These are phyloP conservation scores for Mucor piriformis DNA, from an alignment of 371 early-diverging fungal species.

Conservation along the genomic window DNA sequence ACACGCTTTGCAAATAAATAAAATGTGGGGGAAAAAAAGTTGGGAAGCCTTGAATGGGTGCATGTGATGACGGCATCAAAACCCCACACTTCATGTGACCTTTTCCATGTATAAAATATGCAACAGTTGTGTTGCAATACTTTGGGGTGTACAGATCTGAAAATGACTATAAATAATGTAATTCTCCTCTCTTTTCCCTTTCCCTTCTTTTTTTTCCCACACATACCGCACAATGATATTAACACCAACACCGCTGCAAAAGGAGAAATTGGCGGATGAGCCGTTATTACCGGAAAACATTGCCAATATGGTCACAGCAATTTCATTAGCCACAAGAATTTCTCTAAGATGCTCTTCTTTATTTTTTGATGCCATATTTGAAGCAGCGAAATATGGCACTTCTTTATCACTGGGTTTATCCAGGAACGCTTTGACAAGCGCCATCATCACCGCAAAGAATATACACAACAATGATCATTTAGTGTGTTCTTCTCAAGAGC, in stretches of 20 bases:
- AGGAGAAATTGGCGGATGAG: conserved; percentile 1
- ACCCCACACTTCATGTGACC: background rate
- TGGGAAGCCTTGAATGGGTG: too few relatives aligned
- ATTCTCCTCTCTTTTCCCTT: background rate
- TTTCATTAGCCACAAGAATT: conserved; percentile 38
- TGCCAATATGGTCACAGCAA: conserved; percentile 31
- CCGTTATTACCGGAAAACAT: conserved; percentile 34
- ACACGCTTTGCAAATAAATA: too few relatives aligned
- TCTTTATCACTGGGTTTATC: conserved; percentile 55
- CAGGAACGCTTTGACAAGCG: conserved; percentile 52
- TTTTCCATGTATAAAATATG: background rate
- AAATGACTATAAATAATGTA: background rate
- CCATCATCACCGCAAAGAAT: conserved; percentile 53
- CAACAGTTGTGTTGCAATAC: background rate
- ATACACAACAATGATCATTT: conserved; percentile 28
- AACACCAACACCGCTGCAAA: background rate
- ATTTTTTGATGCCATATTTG: conserved; percentile 47
- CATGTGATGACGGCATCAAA: background rate
- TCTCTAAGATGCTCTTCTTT: conserved; percentile 34
- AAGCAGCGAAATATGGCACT: conserved; percentile 59
- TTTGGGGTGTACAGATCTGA: background rate
- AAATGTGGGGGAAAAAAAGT: too few relatives aligned
- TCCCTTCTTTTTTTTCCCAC: background rate
- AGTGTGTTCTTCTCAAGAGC: background rate
- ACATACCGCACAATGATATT: background rate